Evolutionary conservation across 2,329 filamentous ascomycete species (phyloP), one percentile per base, ranked within the genome.

Genomic region (Verticillium nonalfalfae): DNA sequence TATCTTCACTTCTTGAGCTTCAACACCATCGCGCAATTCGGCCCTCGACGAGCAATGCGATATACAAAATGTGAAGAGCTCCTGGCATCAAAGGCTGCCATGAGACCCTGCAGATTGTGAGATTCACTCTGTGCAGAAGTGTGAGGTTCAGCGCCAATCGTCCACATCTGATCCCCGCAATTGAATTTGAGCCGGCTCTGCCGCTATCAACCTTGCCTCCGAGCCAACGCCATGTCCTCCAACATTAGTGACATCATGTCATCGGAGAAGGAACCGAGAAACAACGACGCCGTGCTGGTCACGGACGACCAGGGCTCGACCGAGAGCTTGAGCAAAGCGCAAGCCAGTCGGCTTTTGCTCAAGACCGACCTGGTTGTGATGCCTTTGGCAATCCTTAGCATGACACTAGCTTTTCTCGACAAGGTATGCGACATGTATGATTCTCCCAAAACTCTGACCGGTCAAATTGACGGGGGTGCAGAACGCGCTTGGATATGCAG

Each of bases 401-500:
- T 66, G 65, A 66, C 65, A 3, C 59, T 66, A 6, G 65, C 65
- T 1, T 66, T 66, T 15, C 63, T 65, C n/a, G 63, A 65, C 56
- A 65, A 65, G 60, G 63, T 45, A 62, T 45, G 57, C 21, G 21
- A 21, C 21, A 21, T 2, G 21, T 21, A 21, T 33, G 13, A 10
- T 52, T 21, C 10, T 52, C n/a, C 10, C 10, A 21, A 36, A 36
- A 13, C 45, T 31, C n/a, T 18, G 3, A 10, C 21, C 2, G 7
- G 15, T 31, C 26, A 31, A 31, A 31, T 5, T 31, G 26, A 31
- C 26, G 26, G 5, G 26, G 5, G 26, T 31, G 5, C 26, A 52
- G 45, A 52, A 52, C 21, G 45, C 64, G 0, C 65, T 63, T 1
- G 60, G 69, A 0, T 85, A 83, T 61, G 81, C 80, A 36, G 82